Evolutionary conservation across 2,329 filamentous ascomycete species (phyloP).

Genomic region (Trichoderma arundinaceum): DNA sequence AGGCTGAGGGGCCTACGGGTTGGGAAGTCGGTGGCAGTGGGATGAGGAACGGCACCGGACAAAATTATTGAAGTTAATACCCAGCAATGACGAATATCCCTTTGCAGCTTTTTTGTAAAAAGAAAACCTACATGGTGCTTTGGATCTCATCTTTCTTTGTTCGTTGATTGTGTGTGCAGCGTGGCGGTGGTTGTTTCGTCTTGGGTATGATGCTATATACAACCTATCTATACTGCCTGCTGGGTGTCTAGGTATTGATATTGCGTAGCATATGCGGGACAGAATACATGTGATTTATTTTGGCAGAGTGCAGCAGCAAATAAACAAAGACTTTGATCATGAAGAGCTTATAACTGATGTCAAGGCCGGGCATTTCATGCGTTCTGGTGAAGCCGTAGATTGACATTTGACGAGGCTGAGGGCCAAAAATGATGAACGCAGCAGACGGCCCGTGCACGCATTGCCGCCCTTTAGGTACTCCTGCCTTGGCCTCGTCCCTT

Average conservation of each 20-base stretch:
- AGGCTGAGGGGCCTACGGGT: neutral
- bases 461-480: conserved; percentile 19
- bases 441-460: conserved; percentile 26
- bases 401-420: too few relatives aligned
- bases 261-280: neutral
- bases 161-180: neutral
- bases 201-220: neutral
- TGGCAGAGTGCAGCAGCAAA: neutral
- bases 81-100: conserved; percentile 22
- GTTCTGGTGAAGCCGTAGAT: too few relatives aligned
- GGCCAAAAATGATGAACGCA: neutral
- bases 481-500: neutral
- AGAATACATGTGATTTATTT: neutral
- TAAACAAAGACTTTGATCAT: neutral
- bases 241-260: too few relatives aligned
- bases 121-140: too few relatives aligned
- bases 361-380: too few relatives aligned
- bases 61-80: conserved; percentile 20
- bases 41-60: conserved; percentile 14
- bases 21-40: neutral
- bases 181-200: neutral
- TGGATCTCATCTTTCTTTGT: neutral
- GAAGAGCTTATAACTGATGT: too few relatives aligned
- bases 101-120: neutral
- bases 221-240: neutral